phyloP scores from a whole-genome alignment of 192 early-diverging fungal genomes.

The Martensiomyces pterosporus region DNA sequence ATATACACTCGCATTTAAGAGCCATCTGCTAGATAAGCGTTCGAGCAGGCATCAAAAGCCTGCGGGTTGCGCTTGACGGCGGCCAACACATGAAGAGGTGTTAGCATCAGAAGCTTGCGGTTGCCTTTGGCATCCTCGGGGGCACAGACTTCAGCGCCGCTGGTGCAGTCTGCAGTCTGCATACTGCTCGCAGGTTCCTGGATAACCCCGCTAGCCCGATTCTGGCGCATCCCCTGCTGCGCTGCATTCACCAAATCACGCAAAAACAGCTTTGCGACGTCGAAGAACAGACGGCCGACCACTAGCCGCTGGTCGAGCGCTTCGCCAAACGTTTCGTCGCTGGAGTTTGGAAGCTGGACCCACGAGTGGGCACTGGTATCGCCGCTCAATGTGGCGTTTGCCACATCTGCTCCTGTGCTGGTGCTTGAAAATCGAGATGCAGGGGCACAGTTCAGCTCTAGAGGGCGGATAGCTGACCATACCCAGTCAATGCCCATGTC shows the following conservation, averaged over 20 bases:
- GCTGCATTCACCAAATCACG: constrained; percentile 33
- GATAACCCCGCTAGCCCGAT: constrained; percentile 11
- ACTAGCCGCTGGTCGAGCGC: constrained; percentile 40
- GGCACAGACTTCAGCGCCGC: no score
- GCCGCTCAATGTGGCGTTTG: no score
- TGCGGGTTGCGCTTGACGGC: constrained; percentile 33
- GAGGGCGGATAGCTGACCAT: constrained; percentile 35
- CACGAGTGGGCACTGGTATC: no score
- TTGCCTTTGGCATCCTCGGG: neutral
- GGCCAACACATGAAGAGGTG: constrained; percentile 36
- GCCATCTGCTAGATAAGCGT: constrained; percentile 29
- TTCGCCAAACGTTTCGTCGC: constrained; percentile 27
- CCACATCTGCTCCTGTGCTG: no score
- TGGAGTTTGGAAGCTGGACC: constrained; percentile 29
- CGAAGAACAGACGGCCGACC: constrained; percentile 35
- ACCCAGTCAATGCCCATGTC: constrained; percentile 38
- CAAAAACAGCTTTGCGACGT: constrained; percentile 39
- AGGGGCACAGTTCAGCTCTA: constrained; percentile 38
- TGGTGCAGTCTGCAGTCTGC: no score
- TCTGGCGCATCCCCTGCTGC: constrained; percentile 23
- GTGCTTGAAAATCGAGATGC: constrained; percentile 40
- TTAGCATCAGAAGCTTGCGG: constrained; percentile 34
- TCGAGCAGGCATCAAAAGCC: constrained; percentile 41
- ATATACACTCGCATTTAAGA: no score
- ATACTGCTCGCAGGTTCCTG: neutral